Evolutionary conservation across 768 basidiomycete genomes (phyloP), one percentile per base, ranked within the genome.

Genomic region (Butyriboletus loyo): DNA sequence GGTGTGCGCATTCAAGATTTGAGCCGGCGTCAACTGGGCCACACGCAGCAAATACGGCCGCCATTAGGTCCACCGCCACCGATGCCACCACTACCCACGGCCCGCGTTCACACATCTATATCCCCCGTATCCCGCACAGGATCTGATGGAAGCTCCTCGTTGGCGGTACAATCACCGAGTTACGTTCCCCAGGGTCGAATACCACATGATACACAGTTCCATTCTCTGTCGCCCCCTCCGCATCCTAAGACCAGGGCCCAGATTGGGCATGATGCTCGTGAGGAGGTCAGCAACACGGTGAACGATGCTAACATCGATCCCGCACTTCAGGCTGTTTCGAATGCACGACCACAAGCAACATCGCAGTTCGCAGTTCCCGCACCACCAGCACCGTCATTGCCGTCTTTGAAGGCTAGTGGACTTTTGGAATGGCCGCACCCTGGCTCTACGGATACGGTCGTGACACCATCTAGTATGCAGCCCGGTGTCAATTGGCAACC

Each of bases 371-470:
- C 51, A 39, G 50, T 30, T 32, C 19, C 51, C 3, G 41, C 42
- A 13, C 52, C 55, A 28, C 58, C 44, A 5, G 77, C 73, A n/a
- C 78, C 72, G 57, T 81, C 84, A 19, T 69, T 89, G 53, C 87
- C 87, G 30, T 89, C 87, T 34, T 72, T 89, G 49, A 89, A 88
- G 68, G 81, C 83, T 30, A 87, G 85, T 57, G 87, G 87, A 21
- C 73, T 89, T 40, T 72, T 89, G 36, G 85, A 87, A 58, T 69
- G 70, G 70, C 64, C 64, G n/a, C 66, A 43, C 73, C 77, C 52
- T 78, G 81, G 81, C 52, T 69, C 75, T 44, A 53, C 69, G 52
- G 69, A 68, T 56, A 57, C 52, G 19, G 49, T 48, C 28, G 46
- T 49, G 17, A 46, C 50, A 37, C 30, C 60, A 11, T 24, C 67